Base-by-base conservation (phyloP, 2,329 filamentous ascomycete genomes). In the Phialemonium atrogriseum region DNA sequence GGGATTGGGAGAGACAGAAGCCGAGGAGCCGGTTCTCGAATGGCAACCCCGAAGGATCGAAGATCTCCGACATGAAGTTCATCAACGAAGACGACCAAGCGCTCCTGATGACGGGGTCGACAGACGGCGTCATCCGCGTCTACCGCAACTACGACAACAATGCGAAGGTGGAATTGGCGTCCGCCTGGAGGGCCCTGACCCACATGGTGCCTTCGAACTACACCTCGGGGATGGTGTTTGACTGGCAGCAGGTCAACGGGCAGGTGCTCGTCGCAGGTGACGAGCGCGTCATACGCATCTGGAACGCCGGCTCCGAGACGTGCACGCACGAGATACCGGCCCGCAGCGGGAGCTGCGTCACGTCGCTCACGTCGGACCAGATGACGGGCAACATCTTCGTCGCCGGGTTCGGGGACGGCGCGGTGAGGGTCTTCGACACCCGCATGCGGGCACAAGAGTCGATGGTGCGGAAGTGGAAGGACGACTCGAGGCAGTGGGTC, bases 11-110 rank as follows among this genome's bases (percentile, higher is more conserved):
- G 57, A 75, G 73, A 33, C 77, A 82, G 42, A 71, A 69, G 30
- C 76, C 80, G 20, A 64, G 94, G 41, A 84, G 77, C 51, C 80
- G 82, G 34, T 98, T 98, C 58, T 93, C 84, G 17, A 96, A 96
- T 49, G 88, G 85, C 29, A 98, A 98, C 48, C 91, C 91, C 0
- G 69, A 79, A 19, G 86, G 88, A 3, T 94, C 87, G 16, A 86
- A 80, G 46, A 94, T 98, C 47, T 94, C 87, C 33, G 88, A 96
- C 54, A 79, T 95, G 53, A 84, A 87, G 34, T 95, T 96, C 56
- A 94, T 98, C 64, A 98, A 98, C 46, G 91, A 98, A 57, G 91
- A 98, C 47, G 91, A 98, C 52, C 86, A 93, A 51, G 91, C 89
- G 3, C 76, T 96, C 41, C 62, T 98, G 35, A 86, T 98, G 74